Base-by-base conservation (phyloP, 257 asterid species). In the Parsonsia alboflavescens region DNA sequence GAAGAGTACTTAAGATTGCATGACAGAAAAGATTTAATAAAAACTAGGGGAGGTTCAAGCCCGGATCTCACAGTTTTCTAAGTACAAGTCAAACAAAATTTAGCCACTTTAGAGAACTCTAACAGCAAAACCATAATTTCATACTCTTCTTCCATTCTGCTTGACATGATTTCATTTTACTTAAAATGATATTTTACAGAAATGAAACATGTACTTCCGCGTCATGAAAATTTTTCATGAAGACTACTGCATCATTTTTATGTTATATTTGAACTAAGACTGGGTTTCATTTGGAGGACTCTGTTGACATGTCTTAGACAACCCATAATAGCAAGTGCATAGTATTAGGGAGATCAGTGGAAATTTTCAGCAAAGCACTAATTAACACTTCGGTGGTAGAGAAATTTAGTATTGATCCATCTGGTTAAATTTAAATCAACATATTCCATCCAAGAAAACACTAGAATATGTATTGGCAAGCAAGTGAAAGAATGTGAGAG, bases 1-100 rank as follows among this genome's bases (percentile, higher is more conserved):
- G 59, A 67, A 26, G 50, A 19, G 41, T 8, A 65, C 26, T 65
- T 17, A 26, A 65, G 70, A 39, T 2, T 65, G 30, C 70, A 39
- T 36, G 45, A 58, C 39, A 46, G 57, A 33, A 36, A 26, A 58
- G 17, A 33, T 48, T 22, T n/a, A 45, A 58, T 61, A 56, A 16
- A 56, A 39, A 33, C 39, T 33, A 33, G 39, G 39, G 39, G 39
- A 48, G 54, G 24, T 17, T 7, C 59, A 30, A 30, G 16, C 24
- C 4, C 44, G 19, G 24, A 36, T 39, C 62, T 57, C 10, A 49
- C 16, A 56, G 21, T 2, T 42, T 10, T 6, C 39, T 56, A 17
- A 53, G 53, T 13, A 15, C 7, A 36, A 66, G 46, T 53, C 73
- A 28, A 57, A 57, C 63, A 76, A 48, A 56, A 26, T 57, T 68